Evolutionary conservation across 345 rosid genomes (phyloP).

Genomic region (Microcos paniculata): DNA sequence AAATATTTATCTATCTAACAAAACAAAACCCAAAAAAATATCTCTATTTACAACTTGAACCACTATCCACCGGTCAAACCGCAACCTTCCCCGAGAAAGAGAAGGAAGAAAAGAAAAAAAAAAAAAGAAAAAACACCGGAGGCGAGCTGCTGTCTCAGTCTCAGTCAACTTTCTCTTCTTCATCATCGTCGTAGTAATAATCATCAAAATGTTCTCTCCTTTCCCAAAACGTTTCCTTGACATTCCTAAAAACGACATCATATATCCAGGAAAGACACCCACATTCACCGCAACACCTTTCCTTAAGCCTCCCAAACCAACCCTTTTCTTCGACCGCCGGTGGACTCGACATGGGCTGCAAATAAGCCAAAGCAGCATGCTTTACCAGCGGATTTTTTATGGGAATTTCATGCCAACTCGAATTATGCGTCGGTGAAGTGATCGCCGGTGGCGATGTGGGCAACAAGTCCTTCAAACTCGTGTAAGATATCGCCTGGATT

Average conservation of each 20-base stretch:
- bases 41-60: constrained; percentile 16
- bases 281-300: constrained; percentile 26
- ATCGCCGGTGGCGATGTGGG: constrained; percentile 24
- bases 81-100: background rate
- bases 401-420: constrained; percentile 57
- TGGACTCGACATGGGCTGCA: constrained; percentile 55
- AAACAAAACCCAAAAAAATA: background rate
- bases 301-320: constrained; percentile 28
- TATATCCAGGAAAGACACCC: constrained; percentile 40
- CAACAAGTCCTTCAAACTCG: constrained; percentile 53
- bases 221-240: constrained; percentile 19
- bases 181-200: constrained; percentile 23
- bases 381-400: constrained; percentile 59
- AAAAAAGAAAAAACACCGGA: no score
- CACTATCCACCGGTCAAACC: constrained; percentile 39
- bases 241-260: constrained; percentile 25
- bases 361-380: constrained; percentile 62
- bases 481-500: constrained; percentile 36
- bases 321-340: constrained; percentile 34
- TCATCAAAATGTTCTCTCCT: constrained; percentile 16
- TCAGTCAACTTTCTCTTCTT: constrained; percentile 27
- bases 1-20: background rate
- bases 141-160: background rate
- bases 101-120: background rate
- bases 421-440: constrained; percentile 35